Percentiles rank a stretch among this genome's conserved stretches.
Evolutionary conservation across 78 protist species (phyloP).

Genomic region (Mantamonas sphyraenae): DNA sequence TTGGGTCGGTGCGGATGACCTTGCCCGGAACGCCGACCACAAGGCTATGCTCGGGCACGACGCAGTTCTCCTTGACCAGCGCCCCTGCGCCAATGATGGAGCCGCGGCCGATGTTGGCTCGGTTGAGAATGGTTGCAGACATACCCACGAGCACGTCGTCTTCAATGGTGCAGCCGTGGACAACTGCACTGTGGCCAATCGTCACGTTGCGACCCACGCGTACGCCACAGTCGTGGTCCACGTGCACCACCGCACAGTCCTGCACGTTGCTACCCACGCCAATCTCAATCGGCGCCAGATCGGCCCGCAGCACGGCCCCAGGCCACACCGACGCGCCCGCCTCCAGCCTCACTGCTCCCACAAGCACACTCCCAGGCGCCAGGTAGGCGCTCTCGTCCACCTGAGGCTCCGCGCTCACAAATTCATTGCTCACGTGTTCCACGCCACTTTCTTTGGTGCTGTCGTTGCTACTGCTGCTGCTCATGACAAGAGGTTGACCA

Average conservation of each 20-base stretch:
- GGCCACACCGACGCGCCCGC: slow-evolving; percentile 1
- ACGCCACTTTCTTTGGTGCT: no score
- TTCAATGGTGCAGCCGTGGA: slow-evolving; percentile 18
- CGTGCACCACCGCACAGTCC: slow-evolving; percentile 8
- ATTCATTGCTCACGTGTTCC: no score
- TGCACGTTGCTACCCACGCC: slow-evolving; percentile 9
- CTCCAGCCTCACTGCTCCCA: slow-evolving; percentile 7
- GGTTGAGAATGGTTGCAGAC: neutral
- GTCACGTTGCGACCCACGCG: slow-evolving; percentile 3
- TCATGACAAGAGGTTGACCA: no score
- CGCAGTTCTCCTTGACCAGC: slow-evolving; percentile 9
- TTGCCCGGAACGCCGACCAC: slow-evolving; percentile 31
- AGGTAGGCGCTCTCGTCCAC: slow-evolving; percentile 2
- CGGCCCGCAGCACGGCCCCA: neutral
- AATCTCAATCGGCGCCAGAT: slow-evolving; percentile 1
- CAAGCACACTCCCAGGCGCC: slow-evolving; percentile 1
- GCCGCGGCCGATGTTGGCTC: neutral
- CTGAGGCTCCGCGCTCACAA: no score
- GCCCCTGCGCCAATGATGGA: slow-evolving; percentile 35
- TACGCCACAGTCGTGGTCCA: neutral
- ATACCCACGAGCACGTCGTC: neutral
- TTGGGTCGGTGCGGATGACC: slow-evolving; percentile 15
- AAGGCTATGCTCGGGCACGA: slow-evolving; percentile 25
- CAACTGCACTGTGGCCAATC: slow-evolving; percentile 5
- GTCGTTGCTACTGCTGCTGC: no score